These are phyloP conservation scores for Biscogniauxia mediterranea DNA, from an alignment of 2,329 filamentous ascomycete species.

Conservation along the genomic window DNA sequence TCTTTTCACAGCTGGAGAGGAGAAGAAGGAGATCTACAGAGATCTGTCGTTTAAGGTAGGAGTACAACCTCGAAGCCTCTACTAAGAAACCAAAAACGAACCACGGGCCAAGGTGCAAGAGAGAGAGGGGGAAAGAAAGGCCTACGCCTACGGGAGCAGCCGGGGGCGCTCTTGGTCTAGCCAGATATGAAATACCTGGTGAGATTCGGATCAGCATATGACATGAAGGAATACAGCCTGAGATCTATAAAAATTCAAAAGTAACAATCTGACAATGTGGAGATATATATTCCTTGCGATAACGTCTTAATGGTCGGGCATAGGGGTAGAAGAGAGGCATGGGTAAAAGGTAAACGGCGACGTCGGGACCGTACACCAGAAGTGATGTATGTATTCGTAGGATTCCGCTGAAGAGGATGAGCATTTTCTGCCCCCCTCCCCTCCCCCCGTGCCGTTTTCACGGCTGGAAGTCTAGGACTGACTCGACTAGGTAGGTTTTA, in stretches of 20 bases:
- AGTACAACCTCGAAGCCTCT: not conserved
- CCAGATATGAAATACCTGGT: conserved; percentile 15
- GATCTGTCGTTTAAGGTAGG: not conserved
- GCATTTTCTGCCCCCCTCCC: not conserved
- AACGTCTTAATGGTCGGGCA: conserved; percentile 7
- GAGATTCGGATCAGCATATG: conserved; percentile 29
- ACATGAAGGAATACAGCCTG: conserved; percentile 6
- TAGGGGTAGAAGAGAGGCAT: not conserved
- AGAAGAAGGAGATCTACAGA: not conserved
- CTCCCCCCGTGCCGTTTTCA: not conserved
- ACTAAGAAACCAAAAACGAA: not conserved
- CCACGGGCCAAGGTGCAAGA: not conserved
- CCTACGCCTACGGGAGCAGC: conserved; percentile 6
- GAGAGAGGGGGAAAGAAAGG: conserved; percentile 1
- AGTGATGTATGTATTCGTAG: not conserved
- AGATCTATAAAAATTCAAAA: conserved; percentile 12
- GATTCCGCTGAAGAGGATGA: not conserved
- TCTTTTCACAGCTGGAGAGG: not conserved
- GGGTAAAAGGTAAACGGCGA: not conserved
- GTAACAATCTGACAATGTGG: conserved; percentile 15
- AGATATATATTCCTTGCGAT: conserved; percentile 12
- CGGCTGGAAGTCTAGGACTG: not conserved
- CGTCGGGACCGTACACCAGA: not conserved
- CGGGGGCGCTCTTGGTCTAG: conserved; percentile 4
- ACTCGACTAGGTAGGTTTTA: conserved; percentile 7